A percentile compares a stretch with the other conserved stretches of the same genome.
phyloP scores from a whole-genome alignment of 768 basidiomycete species.

The Sarcodon sp. region DNA sequence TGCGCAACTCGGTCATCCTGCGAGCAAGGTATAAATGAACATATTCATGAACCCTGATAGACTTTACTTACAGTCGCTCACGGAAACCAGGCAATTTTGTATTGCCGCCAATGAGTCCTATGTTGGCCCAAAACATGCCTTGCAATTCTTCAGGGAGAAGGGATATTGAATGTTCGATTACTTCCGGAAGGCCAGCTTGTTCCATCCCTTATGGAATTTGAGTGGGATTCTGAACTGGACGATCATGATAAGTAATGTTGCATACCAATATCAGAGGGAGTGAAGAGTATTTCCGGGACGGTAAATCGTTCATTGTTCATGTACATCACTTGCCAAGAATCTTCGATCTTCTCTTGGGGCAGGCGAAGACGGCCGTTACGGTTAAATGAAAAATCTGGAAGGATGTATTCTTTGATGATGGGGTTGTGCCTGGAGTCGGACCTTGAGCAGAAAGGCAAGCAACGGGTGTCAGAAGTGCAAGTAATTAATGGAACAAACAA shows the following conservation, averaged over 20 bases:
- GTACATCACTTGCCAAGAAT: conserved; percentile 55
- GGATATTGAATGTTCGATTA: conserved; percentile 66
- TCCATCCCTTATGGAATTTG: conserved; percentile 40
- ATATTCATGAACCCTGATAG: conserved; percentile 1
- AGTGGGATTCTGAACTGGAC: conserved; percentile 1
- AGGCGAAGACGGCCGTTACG: conserved; percentile 43
- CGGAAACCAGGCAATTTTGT: conserved; percentile 64
- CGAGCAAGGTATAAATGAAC: not conserved
- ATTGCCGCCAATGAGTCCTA: conserved; percentile 81
- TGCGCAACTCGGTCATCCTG: conserved; percentile 63
- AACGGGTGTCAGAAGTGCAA: not conserved
- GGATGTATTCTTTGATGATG: conserved; percentile 79
- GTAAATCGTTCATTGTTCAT: conserved; percentile 90
- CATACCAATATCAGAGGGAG: conserved; percentile 81
- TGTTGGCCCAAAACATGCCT: conserved; percentile 94
- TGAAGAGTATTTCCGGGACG: conserved; percentile 88
- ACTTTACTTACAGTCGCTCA: conserved; percentile 51
- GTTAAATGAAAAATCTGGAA: conserved; percentile 75
- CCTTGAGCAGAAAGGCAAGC: conserved; percentile 19
- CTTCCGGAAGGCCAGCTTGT: conserved; percentile 68
- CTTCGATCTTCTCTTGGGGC: conserved; percentile 32
- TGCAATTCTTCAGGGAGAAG: conserved; percentile 69
- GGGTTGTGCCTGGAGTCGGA: conserved; percentile 41
- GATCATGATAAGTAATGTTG: conserved; percentile 5
- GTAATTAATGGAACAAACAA: not conserved